Percentiles rank a stretch among this genome's conserved stretches.
Conservation (phyloP, 2,329 filamentous ascomycete genomes). For the Emydomyces testavorans region DNA sequence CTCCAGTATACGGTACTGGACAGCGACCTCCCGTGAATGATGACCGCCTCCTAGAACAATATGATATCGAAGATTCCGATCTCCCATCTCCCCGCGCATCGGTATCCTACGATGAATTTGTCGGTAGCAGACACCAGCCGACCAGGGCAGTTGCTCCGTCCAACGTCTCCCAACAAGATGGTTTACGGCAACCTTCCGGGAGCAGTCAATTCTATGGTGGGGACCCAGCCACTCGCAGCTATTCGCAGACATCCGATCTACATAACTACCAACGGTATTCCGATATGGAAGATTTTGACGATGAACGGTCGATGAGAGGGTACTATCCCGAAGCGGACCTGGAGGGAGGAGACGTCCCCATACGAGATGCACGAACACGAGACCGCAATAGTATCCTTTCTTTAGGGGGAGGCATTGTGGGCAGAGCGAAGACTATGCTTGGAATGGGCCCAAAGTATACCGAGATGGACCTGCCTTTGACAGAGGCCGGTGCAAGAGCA, state of each 20-base stretch:
- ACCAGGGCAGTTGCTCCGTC: constrained; percentile 32
- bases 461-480: constrained; percentile 95
- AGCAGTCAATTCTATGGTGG: constrained; percentile 11
- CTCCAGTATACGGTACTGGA: constrained; percentile 55
- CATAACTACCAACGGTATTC: constrained; percentile 88
- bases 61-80: constrained; percentile 57
- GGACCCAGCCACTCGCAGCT: constrained; percentile 31
- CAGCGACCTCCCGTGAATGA: constrained; percentile 70
- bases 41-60: constrained; percentile 64
- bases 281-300: constrained; percentile 73
- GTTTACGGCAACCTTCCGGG: constrained; percentile 19
- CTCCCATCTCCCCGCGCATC: constrained; percentile 61
- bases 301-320: constrained; percentile 54
- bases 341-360: constrained; percentile 29
- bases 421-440: constrained; percentile 77
- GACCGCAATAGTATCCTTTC: constrained; percentile 82
- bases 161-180: constrained; percentile 22
- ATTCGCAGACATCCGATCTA: constrained; percentile 68
- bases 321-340: constrained; percentile 64
- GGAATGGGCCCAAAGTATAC: constrained; percentile 82
- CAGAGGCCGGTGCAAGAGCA: constrained; percentile 54
- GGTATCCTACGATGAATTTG: constrained; percentile 88
- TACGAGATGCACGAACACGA: constrained; percentile 44
- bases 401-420: constrained; percentile 76
- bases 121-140: constrained; percentile 53